These are phyloP conservation scores for Trametes cingulata DNA, from an alignment of 768 basidiomycete genomes.

Conservation along the genomic window DNA sequence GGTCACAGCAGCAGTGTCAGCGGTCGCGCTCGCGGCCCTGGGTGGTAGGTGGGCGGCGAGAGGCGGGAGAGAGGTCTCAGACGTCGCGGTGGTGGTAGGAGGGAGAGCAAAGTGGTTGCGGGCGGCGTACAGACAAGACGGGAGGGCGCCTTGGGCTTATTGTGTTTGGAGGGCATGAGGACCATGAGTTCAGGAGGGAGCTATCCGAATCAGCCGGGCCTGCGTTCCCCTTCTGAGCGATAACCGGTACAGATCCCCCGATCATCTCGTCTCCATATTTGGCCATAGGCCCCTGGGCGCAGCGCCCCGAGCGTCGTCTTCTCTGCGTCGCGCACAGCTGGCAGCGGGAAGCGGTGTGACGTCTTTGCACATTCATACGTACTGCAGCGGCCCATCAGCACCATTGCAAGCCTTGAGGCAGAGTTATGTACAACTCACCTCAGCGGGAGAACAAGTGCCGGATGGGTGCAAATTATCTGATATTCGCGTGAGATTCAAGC, in stretches of 20 bases:
- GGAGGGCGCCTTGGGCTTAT: constrained; percentile 19
- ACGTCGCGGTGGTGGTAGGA: constrained; percentile 17
- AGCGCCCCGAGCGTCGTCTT: not conserved
- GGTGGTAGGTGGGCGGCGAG: not conserved
- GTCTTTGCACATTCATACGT: not conserved
- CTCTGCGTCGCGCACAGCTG: not conserved
- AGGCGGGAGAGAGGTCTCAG: not conserved
- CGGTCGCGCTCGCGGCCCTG: not conserved
- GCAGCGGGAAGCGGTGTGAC: not conserved
- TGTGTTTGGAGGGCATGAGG: constrained; percentile 15
- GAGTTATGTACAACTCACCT: constrained; percentile 18
- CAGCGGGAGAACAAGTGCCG: not conserved
- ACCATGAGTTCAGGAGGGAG: not conserved
- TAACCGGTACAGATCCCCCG: constrained; percentile 3
- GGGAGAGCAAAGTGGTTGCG: constrained; percentile 5
- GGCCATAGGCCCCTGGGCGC: not conserved
- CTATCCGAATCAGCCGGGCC: constrained; percentile 3
- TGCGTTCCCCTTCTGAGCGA: constrained; percentile 1
- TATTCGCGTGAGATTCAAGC: constrained; percentile 6
- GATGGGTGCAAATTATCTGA: not conserved
- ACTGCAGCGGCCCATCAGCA: constrained; percentile 1
- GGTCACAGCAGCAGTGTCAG: not conserved
- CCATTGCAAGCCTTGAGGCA: not conserved
- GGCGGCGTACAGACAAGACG: not conserved
- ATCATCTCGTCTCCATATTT: not conserved